Base-by-base conservation (phyloP, 2,329 filamentous ascomycete genomes). In the Penicillium sp. region DNA sequence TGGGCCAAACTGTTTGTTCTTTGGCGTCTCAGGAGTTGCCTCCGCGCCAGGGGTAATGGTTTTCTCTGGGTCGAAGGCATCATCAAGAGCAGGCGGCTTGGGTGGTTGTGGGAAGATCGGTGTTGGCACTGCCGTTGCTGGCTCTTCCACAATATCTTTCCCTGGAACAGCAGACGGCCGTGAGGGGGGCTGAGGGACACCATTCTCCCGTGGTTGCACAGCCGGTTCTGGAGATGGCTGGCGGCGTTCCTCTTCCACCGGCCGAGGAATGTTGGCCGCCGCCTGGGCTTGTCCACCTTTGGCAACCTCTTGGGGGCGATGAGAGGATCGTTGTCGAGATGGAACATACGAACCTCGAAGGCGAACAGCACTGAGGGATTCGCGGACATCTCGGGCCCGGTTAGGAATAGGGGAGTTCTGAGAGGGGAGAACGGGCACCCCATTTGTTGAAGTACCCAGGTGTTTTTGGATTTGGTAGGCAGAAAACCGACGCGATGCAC, bases 391-490 rank as follows among this genome's bases (percentile, higher is more conserved):
- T 44, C 87, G 78, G 19, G 88, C 88, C 47, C 90, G 78, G 59
- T 95, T 95, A 4, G 90, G 90, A 7, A 66, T 64, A 15, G 74
- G 80, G 7, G 64, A 64, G 21, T 63, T 66, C 25, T 67, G 64
- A 4, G 62, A 57, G 17, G 91, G 89, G 14, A 97, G 79, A 59
- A 94, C 86, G 5, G 90, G 88, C 11, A 97, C 84, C 14, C 87
- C 88, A 65, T 83, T 89, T 11, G 86, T 78, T 26, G 84, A 83
- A 11, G 82, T 79, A 8, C 91, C 91, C 2, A 97, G 74, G 57
- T 95, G 89, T 61, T 96, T 97, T 31, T 88, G 87, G 53, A 98
- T 94, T 60, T 98, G 93, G 62, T 97, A 98, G 37, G 89, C 86
- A 2, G 93, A 97, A 62, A 97, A 98, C 58, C 93, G 78, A 53